Base-by-base conservation (phyloP, 768 basidiomycete species). In the Lactarius evosmus region DNA sequence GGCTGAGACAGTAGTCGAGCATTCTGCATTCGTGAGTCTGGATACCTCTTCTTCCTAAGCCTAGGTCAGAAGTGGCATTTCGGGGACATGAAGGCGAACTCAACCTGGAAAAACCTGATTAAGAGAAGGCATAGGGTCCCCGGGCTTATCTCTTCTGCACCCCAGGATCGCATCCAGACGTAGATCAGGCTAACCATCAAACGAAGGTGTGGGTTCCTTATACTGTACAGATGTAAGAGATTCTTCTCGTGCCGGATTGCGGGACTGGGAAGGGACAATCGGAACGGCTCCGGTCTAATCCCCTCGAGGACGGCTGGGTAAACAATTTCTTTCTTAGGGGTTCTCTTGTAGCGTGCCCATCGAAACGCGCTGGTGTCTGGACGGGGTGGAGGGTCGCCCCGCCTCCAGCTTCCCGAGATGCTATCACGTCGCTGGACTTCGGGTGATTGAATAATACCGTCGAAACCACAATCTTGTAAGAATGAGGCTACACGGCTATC, bases 141-240 rank as follows among this genome's bases (percentile, higher is more conserved):
- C 22, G 67, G 66, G 22, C 17, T 57, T 33, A 68, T 55, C n/a
- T 67, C 61, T 12, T 30, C 27, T 17, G 63, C 52, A 2, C 51
- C 66, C 67, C 67, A 68, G 12, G 67, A 68, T 29, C 66, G 58
- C 38, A 68, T 50, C 65, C 65, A 68, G n/a, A 61, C 27, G 55
- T 66, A 68, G 16, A 63, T 5, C 27, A 67, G 51, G 30, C 53
- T 46, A 38, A 44, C 50, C 38, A 62, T 33, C 7, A 56, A 33
- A 34, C 52, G 58, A 33, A 66, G 34, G 19, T 50, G 41, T n/a
- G 57, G 34, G 32, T 58, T 62, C 32, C 38, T 52, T 19, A 22
- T 36, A 33, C 54, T 19, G 34, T 68, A 63, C 34, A 56, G 36
- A n/a, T 58, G 11, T 40, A 68, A 34, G 29, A 68, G 49, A 14